Conservation (phyloP, 2,329 filamentous ascomycete species). For the Trichoderma sp. region DNA sequence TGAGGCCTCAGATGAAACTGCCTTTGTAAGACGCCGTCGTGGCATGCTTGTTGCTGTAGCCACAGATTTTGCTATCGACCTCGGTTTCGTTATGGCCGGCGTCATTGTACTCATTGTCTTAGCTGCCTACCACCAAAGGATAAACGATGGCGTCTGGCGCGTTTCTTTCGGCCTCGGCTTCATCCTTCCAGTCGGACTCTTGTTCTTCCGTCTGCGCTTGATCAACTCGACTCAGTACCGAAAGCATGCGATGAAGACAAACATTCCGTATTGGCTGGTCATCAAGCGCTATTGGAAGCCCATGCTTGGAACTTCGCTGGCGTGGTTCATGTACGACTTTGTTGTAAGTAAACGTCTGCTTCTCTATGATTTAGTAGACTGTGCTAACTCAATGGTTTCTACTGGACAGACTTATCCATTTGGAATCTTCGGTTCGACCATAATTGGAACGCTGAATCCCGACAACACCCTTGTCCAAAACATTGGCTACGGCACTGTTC, state of each 20-base stretch:
- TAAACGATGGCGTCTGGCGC: constrained; percentile 50
- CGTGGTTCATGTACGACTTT: constrained; percentile 51
- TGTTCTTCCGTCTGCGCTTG: constrained; percentile 58
- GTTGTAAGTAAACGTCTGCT: constrained; percentile 27
- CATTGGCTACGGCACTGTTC: constrained; percentile 34
- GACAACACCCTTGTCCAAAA: constrained; percentile 32
- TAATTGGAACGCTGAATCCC: constrained; percentile 27
- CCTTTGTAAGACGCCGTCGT: constrained; percentile 35
- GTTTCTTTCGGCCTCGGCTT: constrained; percentile 39
- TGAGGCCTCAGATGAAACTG: constrained; percentile 38
- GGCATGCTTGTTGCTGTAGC: constrained; percentile 45
- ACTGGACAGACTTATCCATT: constrained; percentile 34
- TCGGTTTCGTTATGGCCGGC: constrained; percentile 45
- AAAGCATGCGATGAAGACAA: constrained; percentile 36
- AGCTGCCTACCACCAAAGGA: constrained; percentile 40
- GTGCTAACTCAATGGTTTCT: background rate
- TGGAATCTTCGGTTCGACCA: constrained; percentile 35
- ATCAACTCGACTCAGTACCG: constrained; percentile 51
- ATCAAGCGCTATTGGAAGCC: constrained; percentile 48
- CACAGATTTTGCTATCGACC: constrained; percentile 47
- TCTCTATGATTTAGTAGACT: no score
- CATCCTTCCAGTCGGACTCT: constrained; percentile 46
- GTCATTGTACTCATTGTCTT: constrained; percentile 52
- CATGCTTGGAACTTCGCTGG: constrained; percentile 55
- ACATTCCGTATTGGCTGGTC: constrained; percentile 36